Conservation (phyloP, 257 asterid species). For the Lycium ferocissimum region DNA sequence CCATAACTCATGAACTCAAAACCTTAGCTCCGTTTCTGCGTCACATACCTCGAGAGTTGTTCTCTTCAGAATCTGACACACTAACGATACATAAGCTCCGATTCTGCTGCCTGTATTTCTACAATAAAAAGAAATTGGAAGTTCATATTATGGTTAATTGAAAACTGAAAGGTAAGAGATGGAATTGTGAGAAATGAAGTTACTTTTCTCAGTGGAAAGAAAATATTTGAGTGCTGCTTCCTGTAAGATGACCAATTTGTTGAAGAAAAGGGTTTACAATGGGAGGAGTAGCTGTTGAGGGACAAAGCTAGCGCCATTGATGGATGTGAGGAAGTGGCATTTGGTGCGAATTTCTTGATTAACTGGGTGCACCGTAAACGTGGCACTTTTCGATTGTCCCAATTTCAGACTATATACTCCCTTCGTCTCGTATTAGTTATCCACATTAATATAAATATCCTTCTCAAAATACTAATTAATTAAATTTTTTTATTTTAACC, state of each 20-base stretch:
- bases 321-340: background rate
- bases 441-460: too few species aligned
- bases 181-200: constrained; percentile 15
- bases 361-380: background rate
- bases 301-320: constrained; percentile 63
- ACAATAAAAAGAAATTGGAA: background rate
- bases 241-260: constrained; percentile 41
- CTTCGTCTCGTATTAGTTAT: too few species aligned
- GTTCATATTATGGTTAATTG: background rate
- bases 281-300: constrained; percentile 34
- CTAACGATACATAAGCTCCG: constrained; percentile 39
- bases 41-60: constrained; percentile 44
- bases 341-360: background rate
- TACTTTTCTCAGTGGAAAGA: constrained; percentile 29
- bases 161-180: background rate
- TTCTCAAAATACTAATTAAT: too few species aligned
- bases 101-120: constrained; percentile 39
- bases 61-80: constrained; percentile 44
- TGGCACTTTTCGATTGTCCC: too few species aligned
- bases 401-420: too few species aligned
- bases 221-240: constrained; percentile 24
- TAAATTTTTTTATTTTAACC: too few species aligned
- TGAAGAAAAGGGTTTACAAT: constrained; percentile 37
- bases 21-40: background rate
- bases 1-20: background rate